Conservation (phyloP, 345 rosid genomes). For the Ailanthus altissimus region DNA sequence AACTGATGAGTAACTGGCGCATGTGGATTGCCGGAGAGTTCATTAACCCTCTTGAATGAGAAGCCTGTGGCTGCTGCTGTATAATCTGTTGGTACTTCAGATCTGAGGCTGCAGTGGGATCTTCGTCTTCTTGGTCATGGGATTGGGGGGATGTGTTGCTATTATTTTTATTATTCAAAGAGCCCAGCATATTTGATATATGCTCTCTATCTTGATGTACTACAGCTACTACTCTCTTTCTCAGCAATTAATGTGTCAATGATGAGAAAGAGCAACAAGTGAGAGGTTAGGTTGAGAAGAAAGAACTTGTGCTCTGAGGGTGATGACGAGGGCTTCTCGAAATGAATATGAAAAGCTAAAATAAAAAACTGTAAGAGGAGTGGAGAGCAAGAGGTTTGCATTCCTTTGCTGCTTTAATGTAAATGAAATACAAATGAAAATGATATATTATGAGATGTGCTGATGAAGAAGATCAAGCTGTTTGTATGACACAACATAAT, state of each 20-base stretch:
- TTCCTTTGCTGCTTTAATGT: background rate
- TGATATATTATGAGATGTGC: conserved; percentile 4
- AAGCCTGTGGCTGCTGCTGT: background rate
- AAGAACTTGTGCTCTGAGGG: background rate
- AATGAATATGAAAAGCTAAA: background rate
- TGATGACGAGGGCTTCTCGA: background rate
- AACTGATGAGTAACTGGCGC: conserved; percentile 68
- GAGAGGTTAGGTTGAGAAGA: background rate
- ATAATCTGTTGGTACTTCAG: conserved; percentile 31
- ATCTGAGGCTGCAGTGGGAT: conserved; percentile 34
- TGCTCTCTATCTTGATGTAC: background rate
- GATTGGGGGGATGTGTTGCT: conserved; percentile 26
- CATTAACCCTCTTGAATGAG: conserved; percentile 13
- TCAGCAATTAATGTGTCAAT: background rate
- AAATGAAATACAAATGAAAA: background rate
- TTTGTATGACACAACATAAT: conserved; percentile 20
- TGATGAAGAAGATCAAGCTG: conserved; percentile 14
- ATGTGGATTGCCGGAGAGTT: conserved; percentile 46
- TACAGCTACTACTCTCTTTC: background rate
- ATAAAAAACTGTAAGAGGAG: background rate
- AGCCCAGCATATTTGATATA: conserved; percentile 23
- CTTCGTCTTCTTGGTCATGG: conserved; percentile 40
- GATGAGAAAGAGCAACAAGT: background rate
- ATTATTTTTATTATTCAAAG: conserved; percentile 18
- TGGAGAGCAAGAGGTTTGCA: background rate